Conservation (phyloP, 2,329 filamentous ascomycete species). For the Ceratocystis alfenasii region DNA sequence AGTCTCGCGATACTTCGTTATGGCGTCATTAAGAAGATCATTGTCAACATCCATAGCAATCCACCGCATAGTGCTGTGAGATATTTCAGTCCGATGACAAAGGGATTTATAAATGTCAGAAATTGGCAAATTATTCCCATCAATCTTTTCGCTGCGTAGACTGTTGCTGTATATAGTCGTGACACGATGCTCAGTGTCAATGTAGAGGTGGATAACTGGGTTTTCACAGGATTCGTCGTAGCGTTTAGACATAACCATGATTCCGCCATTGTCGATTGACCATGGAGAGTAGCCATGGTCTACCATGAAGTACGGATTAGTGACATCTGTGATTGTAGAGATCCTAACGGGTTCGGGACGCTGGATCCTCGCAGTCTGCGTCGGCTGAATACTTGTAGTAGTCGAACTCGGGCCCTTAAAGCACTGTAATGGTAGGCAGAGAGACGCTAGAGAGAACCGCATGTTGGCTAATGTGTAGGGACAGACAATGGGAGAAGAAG, state of each 20-base stretch:
- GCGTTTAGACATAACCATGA: not conserved
- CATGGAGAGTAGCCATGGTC: not conserved
- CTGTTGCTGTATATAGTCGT: not conserved
- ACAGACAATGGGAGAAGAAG: too few species aligned
- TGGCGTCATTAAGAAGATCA: not conserved
- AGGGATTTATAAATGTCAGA: not conserved
- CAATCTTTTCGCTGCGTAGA: too few species aligned
- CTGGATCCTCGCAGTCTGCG: too few species aligned
- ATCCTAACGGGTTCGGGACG: too few species aligned
- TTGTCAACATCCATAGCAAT: not conserved
- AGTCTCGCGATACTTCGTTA: not conserved
- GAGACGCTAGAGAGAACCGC: too few species aligned
- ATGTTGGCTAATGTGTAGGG: too few species aligned
- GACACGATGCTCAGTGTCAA: not conserved
- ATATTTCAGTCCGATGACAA: not conserved
- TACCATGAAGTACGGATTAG: not conserved
- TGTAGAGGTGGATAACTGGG: not conserved
- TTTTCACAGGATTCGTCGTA: not conserved
- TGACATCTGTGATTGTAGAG: too few species aligned
- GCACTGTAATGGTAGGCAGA: too few species aligned
- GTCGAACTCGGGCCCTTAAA: too few species aligned
- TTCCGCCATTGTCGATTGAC: not conserved
- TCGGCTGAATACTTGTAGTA: too few species aligned
- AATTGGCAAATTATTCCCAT: not conserved
- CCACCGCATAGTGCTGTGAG: not conserved